These are phyloP conservation scores for Thelonectria olida DNA, from an alignment of 2,329 filamentous ascomycete species.

Conservation along the genomic window DNA sequence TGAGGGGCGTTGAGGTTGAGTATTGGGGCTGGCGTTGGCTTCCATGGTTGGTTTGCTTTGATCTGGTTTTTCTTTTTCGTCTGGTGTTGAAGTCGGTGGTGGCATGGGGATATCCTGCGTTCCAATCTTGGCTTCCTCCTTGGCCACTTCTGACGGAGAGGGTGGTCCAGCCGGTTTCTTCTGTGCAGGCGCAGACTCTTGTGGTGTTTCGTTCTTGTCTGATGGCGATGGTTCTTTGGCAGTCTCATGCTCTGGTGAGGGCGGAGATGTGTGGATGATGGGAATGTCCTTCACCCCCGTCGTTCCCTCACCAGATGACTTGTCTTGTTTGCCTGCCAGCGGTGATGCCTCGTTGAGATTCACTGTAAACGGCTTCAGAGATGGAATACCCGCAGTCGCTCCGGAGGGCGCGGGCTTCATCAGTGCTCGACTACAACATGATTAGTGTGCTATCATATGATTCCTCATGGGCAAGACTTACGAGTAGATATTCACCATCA, in stretches of 20 bases:
- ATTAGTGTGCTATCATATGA: conserved; percentile 13
- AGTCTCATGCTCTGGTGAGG: background rate
- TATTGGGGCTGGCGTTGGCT: background rate
- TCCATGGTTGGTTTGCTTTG: background rate
- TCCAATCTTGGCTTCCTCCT: conserved; percentile 16
- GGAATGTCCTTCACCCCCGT: background rate
- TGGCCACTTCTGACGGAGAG: conserved; percentile 3
- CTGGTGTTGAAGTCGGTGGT: background rate
- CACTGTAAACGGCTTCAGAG: conserved; percentile 16
- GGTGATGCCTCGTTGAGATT: background rate
- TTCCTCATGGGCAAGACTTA: conserved; percentile 18
- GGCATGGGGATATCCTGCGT: background rate
- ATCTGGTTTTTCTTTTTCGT: background rate
- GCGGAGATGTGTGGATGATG: background rate
- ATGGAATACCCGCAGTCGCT: conserved; percentile 20
- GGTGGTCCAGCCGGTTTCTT: conserved; percentile 2
- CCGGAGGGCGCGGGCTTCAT: conserved; percentile 40
- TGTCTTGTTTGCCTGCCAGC: background rate
- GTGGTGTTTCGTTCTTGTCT: background rate
- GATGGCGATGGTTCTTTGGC: background rate
- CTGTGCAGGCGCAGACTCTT: background rate
- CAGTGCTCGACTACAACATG: conserved; percentile 35
- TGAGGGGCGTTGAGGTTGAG: background rate
- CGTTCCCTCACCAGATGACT: background rate
- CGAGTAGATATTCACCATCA: conserved; percentile 48